Base-by-base conservation (phyloP, 768 basidiomycete species). In the Phylloporus scabripes region DNA sequence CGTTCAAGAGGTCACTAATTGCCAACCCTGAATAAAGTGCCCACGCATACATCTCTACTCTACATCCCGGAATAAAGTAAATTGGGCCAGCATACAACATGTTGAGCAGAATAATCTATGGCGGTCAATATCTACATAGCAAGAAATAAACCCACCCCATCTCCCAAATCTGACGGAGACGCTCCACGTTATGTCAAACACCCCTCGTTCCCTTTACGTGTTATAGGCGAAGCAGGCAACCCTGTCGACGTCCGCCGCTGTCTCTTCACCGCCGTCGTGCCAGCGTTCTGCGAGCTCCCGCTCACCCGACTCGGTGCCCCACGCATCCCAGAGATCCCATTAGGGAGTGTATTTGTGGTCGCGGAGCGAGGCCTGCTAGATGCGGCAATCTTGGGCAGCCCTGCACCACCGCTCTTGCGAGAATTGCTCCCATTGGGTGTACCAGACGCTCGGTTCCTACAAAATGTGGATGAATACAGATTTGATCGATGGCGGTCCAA, bases 361-460 rank as follows among this genome's bases (percentile, higher is more conserved):
- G 75, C 72, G 5, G 86, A 82, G 44, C 87, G 77, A 21, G 88
- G 87, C 50, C 87, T 77, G 36, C 80, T 80, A 18, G 81, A 79
- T 5, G 84, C 83, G 1, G 88, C 87, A 37, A 91, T 71, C 72
- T 90, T 91, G 20, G 88, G 84, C 48, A 88, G 65, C 20, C 77
- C 68, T n/a, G 70, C 64, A 17, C 75, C 76, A 12, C 69, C 68
- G 21, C 42, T 37, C 70, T 89, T 89, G 55, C 87, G 82, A 37
- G 85, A 73, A 43, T 71, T 75, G 49, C 75, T 75, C 18, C 61
- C 61, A 61, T 77, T 82, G 4, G 85, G 82, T 28, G 85, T 72
- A 28, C 87, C 88, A 46, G 87, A 87, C 32, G 88, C 85, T 37
- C 88, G 83, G 66, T 91, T 91, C 62, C 88, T 91, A 28, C 47